phyloP scores from a whole-genome alignment of 805 yeast genomes.

The Candida nitratophila region DNA sequence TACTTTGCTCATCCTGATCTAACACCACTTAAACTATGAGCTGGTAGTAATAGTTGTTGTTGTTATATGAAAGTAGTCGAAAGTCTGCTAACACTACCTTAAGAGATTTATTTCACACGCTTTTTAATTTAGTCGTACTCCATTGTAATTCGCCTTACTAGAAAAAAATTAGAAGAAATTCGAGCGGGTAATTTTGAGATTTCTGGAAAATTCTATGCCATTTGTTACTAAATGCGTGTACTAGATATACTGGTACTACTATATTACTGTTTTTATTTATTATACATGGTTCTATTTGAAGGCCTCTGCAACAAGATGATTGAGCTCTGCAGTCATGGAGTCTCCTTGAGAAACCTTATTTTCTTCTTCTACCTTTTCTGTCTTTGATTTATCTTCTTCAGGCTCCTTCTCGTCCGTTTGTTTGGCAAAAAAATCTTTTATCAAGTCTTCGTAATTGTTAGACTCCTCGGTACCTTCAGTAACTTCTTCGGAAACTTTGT shows the following conservation, averaged over 20 bases:
- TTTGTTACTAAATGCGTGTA: neutral
- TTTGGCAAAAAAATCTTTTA: slow-evolving; percentile 14
- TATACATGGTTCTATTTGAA: too few relatives aligned
- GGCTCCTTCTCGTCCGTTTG: slow-evolving; percentile 1
- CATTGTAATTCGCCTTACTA: neutral
- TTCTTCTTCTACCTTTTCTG: neutral
- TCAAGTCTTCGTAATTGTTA: slow-evolving; percentile 17
- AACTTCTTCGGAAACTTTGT: neutral
- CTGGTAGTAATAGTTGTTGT: too few relatives aligned
- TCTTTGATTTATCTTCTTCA: neutral
- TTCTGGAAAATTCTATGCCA: neutral
- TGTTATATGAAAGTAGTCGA: too few relatives aligned
- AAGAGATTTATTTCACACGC: too few relatives aligned
- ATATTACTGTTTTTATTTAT: too few relatives aligned
- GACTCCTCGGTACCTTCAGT: neutral
- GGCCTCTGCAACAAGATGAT: slow-evolving; percentile 27
- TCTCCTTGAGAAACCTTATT: neutral
- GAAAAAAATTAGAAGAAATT: neutral
- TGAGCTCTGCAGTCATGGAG: slow-evolving; percentile 13
- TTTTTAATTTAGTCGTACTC: too few relatives aligned
- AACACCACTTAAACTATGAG: too few relatives aligned
- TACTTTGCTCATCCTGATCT: neutral
- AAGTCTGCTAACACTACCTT: too few relatives aligned
- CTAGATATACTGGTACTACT: too few relatives aligned
- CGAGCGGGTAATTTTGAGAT: neutral